Base-by-base conservation (phyloP, 2,329 filamentous ascomycete genomes). In the Pyricularia pennisetigena region DNA sequence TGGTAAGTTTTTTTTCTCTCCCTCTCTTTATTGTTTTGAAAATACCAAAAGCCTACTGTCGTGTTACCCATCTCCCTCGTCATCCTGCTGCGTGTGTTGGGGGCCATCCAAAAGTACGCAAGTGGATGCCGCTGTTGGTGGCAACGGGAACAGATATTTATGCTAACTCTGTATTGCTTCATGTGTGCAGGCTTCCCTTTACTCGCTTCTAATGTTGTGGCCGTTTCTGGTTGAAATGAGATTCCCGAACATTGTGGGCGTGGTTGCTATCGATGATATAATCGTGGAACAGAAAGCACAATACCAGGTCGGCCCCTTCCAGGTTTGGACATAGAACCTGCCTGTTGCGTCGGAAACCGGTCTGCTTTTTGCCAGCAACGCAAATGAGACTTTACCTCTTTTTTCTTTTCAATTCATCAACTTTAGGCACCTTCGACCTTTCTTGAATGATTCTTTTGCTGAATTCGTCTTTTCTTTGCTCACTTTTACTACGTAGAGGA, bases 1-100 rank as follows among this genome's bases (percentile, higher is more conserved):
- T 95, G 92, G 92, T 93, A 77, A 78, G 87, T 77, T 41, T 16
- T 4, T 6, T 6, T 30, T 30, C n/a, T n/a, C n/a, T n/a, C n/a
- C n/a, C n/a, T n/a, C n/a, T 30, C 5, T 30, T 41, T 41, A 0
- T 41, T 41, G 4, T 14, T 41, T 41, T 5, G 10, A 3, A 41
- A 16, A n/a, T n/a, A n/a, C 3, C 32, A 16, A 41, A 41, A 14
- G 32, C 12, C 32, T 41, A 3, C 49, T 12, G 59, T 5, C 68
- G 10, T 41, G 32, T 14, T 41, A 41, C 32, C 32, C 32, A 54
- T 49, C 20, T 30, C 20, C 12, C 29, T 59, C 64, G 20, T 65
- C 64, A 68, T 28, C 20, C 29, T 6, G 32, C 7, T 54, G 41
- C 8, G 16, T 16, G 16, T 54, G 32, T 54, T n/a, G 41, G 41